A percentile compares a stretch with the other conserved stretches of the same genome.
phyloP scores from a whole-genome alignment of 148 eudicot species.

The Amaranthus palmeri region DNA sequence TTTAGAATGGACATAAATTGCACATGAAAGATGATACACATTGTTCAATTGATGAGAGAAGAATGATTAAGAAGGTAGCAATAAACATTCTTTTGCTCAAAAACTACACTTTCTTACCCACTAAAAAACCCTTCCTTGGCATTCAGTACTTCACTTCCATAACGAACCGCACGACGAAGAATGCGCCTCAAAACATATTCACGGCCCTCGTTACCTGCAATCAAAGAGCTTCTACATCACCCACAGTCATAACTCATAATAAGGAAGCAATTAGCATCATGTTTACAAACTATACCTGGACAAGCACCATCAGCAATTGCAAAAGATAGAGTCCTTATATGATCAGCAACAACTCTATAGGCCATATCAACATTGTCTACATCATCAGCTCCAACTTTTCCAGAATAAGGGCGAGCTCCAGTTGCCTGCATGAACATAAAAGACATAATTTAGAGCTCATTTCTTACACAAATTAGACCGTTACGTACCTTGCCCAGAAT shows the following conservation, averaged over 20 bases:
- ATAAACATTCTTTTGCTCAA: neutral
- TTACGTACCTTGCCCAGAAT: neutral
- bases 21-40: neutral
- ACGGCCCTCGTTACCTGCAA: conserved; percentile 90
- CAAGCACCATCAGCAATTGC: conserved; percentile 98
- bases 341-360: conserved; percentile 95
- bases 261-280: neutral
- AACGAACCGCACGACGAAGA: conserved; percentile 96
- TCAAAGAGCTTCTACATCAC: neutral
- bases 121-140: conserved; percentile 83
- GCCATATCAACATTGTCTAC: conserved; percentile 93
- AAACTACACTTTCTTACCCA: conserved; percentile 44
- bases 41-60: neutral
- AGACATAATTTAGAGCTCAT: neutral
- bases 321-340: conserved; percentile 96
- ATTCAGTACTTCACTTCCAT: conserved; percentile 85
- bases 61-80: neutral
- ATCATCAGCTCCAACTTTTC: conserved; percentile 90
- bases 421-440: conserved; percentile 49
- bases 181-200: conserved; percentile 95
- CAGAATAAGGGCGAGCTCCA: conserved; percentile 72
- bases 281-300: conserved; percentile 57
- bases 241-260: neutral
- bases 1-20: neutral
- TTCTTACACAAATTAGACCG: neutral